Evolutionary conservation across 2,329 filamentous ascomycete species (phyloP).

Genomic region (Tolypocladium guangdongense): DNA sequence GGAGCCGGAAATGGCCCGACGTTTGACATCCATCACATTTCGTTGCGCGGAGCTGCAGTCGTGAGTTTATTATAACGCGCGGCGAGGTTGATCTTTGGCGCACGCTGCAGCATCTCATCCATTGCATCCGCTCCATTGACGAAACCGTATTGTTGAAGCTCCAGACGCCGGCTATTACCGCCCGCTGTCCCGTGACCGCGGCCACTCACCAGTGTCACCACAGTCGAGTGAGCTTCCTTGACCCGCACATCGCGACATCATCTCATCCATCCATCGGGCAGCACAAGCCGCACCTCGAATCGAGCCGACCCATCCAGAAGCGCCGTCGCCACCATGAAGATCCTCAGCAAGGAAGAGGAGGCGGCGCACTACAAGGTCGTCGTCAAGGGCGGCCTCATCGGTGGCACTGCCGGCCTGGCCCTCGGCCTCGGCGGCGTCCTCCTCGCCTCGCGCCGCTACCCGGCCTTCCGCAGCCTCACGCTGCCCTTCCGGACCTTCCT

Average conservation of each 20-base stretch:
- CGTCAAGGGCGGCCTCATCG: slow-evolving; percentile 66
- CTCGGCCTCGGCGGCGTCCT: slow-evolving; percentile 58
- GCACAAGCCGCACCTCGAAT: neutral
- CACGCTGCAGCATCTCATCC: neutral
- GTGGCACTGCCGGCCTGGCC: slow-evolving; percentile 57
- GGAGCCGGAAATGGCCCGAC: neutral
- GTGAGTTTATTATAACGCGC: neutral
- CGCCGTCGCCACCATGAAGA: slow-evolving; percentile 59
- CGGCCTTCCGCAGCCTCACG: slow-evolving; percentile 70
- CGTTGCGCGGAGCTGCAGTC: too few relatives aligned
- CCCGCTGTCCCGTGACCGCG: neutral
- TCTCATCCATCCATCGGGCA: neutral
- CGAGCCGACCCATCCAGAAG: neutral
- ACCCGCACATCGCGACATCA: neutral
- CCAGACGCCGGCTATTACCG: neutral
- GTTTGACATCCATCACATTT: neutral
- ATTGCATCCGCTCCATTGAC: neutral
- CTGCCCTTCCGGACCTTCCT: slow-evolving; percentile 88
- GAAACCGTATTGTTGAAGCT: neutral
- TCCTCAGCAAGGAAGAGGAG: slow-evolving; percentile 91
- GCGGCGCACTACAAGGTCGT: slow-evolving; percentile 72
- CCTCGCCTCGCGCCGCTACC: slow-evolving; percentile 59
- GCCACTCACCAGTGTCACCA: too few relatives aligned
- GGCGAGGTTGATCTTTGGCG: neutral
- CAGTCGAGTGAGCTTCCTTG: neutral